These are phyloP conservation scores for Daucus carota DNA, from an alignment of 129 eudicot genomes.

Conservation along the genomic window DH1_v3.0 NC_030383.2:58770501-58771000, in stretches of 20 bases:
- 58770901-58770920: too few relatives aligned
- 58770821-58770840: background rate
- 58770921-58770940: too few relatives aligned
- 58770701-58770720: conserved; percentile 40
- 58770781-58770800: conserved; percentile 81
- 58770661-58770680: background rate
- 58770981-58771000: too few relatives aligned
- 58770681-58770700: background rate
- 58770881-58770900: too few relatives aligned
- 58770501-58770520: background rate
- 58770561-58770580: conserved; percentile 44
- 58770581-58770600: conserved; percentile 26
- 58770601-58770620: conserved; percentile 93
- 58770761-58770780: conserved; percentile 90
- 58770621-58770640: conserved; percentile 98
- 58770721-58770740: conserved; percentile 96
- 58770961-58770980: too few relatives aligned
- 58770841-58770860: too few relatives aligned
- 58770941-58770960: too few relatives aligned
- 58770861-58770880: too few relatives aligned
- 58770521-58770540: background rate
- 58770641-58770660: background rate
- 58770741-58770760: conserved; percentile 64
- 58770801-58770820: conserved; percentile 54
- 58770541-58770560: conserved; percentile 19